These are phyloP conservation scores for Phytophthora foliorum DNA, from an alignment of 352 stramenopile species.

Conservation along the genomic window DNA sequence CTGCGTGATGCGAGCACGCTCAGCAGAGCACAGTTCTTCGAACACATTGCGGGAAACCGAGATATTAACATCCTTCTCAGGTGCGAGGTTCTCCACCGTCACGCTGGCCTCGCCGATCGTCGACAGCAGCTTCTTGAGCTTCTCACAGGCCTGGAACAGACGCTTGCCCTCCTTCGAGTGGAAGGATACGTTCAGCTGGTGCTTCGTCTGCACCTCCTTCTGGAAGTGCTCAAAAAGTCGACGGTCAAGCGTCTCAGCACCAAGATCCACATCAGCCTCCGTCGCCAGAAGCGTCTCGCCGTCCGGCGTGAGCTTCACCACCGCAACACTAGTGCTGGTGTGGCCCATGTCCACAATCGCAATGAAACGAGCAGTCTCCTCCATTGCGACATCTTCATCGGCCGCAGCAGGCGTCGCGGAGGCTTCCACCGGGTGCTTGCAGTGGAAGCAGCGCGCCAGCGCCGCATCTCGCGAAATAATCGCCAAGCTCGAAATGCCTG, in stretches of 20 bases:
- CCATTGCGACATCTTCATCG: constrained; percentile 35
- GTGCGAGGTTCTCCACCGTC: constrained; percentile 86
- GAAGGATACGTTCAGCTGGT: constrained; percentile 59
- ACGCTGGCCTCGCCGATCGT: constrained; percentile 85
- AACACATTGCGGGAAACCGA: constrained; percentile 79
- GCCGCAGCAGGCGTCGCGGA: constrained; percentile 5
- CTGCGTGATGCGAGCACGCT: constrained; percentile 59
- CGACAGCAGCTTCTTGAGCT: constrained; percentile 92
- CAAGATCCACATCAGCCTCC: constrained; percentile 66
- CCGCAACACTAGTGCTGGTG: constrained; percentile 74
- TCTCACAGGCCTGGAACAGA: constrained; percentile 88
- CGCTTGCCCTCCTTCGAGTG: constrained; percentile 87
- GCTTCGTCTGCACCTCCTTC: constrained; percentile 65
- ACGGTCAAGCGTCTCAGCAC: constrained; percentile 80
- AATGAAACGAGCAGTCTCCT: constrained; percentile 60
- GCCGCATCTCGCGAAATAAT: constrained; percentile 66
- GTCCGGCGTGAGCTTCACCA: constrained; percentile 74
- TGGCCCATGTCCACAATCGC: constrained; percentile 92
- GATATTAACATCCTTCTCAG: constrained; percentile 86
- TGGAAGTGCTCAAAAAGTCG: constrained; percentile 87
- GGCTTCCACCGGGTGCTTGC: constrained; percentile 79
- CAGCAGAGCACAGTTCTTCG: constrained; percentile 64
- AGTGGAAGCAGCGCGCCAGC: constrained; percentile 81
- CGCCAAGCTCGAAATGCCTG: constrained; percentile 61
- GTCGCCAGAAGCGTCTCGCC: constrained; percentile 67